phyloP scores from a whole-genome alignment of 148 eudicot species.

The Rhododendron henanense region DNA sequence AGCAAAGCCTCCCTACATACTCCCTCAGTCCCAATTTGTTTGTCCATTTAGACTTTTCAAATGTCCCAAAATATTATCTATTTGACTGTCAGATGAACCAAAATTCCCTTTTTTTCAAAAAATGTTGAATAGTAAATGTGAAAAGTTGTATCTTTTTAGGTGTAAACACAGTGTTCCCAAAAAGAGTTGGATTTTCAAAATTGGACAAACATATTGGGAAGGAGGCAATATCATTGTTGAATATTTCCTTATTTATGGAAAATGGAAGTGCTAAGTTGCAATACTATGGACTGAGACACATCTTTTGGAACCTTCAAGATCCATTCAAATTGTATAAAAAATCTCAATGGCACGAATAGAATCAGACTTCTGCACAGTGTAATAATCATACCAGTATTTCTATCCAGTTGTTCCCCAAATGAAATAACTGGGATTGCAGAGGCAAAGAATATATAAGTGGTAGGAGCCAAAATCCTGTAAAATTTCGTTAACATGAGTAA shows the following conservation, averaged over 20 bases:
- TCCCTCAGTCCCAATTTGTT: background rate
- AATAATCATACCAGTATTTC: conserved; percentile 43
- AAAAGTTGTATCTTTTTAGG: too few species aligned
- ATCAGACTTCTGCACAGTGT: background rate
- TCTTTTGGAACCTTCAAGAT: background rate
- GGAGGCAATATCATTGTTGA: background rate
- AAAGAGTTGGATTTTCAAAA: too few species aligned
- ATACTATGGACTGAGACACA: background rate
- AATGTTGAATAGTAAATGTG: too few species aligned
- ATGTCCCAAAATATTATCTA: too few species aligned
- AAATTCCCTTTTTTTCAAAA: too few species aligned
- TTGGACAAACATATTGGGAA: background rate
- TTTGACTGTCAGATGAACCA: too few species aligned
- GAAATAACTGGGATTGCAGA: conserved; percentile 99
- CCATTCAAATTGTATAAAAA: background rate
- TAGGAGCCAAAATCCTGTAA: conserved; percentile 90
- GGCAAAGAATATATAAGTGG: conserved; percentile 95
- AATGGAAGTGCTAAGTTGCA: background rate
- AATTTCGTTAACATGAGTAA: background rate
- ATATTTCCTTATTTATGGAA: background rate
- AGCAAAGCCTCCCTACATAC: background rate
- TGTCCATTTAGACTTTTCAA: background rate
- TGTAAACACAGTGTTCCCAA: too few species aligned
- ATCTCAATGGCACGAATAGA: background rate
- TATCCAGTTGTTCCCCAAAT: conserved; percentile 94